Evolutionary conservation across 495 filamentous ascomycete species (phyloP), one percentile per base, ranked within the genome.

Genomic region (Talaromyces liani): DNA sequence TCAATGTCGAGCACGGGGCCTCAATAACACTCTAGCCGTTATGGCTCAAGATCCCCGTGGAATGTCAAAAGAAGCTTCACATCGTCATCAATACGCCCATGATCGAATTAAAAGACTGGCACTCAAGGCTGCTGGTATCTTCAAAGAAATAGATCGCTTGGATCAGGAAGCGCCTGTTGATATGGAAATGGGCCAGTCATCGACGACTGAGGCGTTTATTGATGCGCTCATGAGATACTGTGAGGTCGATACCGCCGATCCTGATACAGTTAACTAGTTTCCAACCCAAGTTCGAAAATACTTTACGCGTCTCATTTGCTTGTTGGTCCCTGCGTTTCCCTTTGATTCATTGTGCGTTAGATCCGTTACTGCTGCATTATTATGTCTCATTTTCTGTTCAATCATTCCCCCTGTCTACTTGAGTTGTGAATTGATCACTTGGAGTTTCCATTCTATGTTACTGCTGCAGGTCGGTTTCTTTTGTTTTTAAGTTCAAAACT

Each of bases 161-260:
- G 94, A 98, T 72, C 87, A 84, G 70, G 84, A 85, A 54, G 87
- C 88, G 59, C 88, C 91, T 6, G 91, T 98, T 2, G 89, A 91
- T 0, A 96, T 98, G 94, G 93, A 39, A 12, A 62, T 62, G 60
- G 60, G 60, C 5, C 60, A 62, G 29, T 54, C 29, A 49, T 62
- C 60, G 0, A 94, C 97, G 66, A 76, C 98, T 33, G 94, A 98
- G 73, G 93, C 90, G 2, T 85, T 97, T 65, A 78, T 98, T 33
- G 94, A 98, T 77, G 94, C 98, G 79, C 85, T 98, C 14, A 62
- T 62, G 24, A 51, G 60, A 49, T 62, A 47, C 45, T 62, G 60
- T 54, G 60, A 62, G 47, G 60, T 62, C n/a, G 60, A 62, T 22
- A 54, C 47, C 7, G 60, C 45, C 9, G 60, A 62, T 29, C 60